phyloP scores from a whole-genome alignment of 2,329 filamentous ascomycete species.

The Epichloe bromicola region DNA sequence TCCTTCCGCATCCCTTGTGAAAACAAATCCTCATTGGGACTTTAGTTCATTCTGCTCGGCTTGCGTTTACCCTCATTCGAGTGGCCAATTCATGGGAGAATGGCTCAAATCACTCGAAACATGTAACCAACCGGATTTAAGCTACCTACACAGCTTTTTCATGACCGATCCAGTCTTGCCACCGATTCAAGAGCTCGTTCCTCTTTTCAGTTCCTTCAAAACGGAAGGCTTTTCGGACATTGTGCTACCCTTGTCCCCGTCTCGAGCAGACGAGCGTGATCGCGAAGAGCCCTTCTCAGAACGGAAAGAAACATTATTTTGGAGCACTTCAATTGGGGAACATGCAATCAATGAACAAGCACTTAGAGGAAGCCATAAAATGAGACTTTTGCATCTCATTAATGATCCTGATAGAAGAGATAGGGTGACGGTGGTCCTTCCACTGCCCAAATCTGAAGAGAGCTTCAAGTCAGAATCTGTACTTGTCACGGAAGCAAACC shows the following conservation, averaged over 20 bases:
- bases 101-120: slow-evolving; percentile 54
- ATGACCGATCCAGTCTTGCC: slow-evolving; percentile 49
- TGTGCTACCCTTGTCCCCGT: slow-evolving; percentile 49
- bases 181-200: slow-evolving; percentile 51
- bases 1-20: slow-evolving; percentile 45
- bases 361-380: slow-evolving; percentile 54
- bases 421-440: slow-evolving; percentile 43
- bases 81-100: slow-evolving; percentile 51
- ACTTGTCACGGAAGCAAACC: slow-evolving; percentile 38
- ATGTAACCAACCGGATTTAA: slow-evolving; percentile 67
- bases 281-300: slow-evolving; percentile 36
- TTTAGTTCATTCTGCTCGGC: slow-evolving; percentile 48
- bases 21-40: slow-evolving; percentile 49
- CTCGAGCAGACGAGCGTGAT: slow-evolving; percentile 26
- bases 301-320: slow-evolving; percentile 56
- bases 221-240: slow-evolving; percentile 64
- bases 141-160: slow-evolving; percentile 61
- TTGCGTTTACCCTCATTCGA: slow-evolving; percentile 52
- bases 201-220: slow-evolving; percentile 66
- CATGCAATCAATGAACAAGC: slow-evolving; percentile 34
- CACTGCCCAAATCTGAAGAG: slow-evolving; percentile 20
- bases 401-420: slow-evolving; percentile 42
- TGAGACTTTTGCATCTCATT: slow-evolving; percentile 58
- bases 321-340: slow-evolving; percentile 58
- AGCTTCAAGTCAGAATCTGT: slow-evolving; percentile 44